A percentile compares a stretch with the other conserved stretches of the same genome.
phyloP scores from a whole-genome alignment of 2,329 filamentous ascomycete species.

The Neonectria punicea region DNA sequence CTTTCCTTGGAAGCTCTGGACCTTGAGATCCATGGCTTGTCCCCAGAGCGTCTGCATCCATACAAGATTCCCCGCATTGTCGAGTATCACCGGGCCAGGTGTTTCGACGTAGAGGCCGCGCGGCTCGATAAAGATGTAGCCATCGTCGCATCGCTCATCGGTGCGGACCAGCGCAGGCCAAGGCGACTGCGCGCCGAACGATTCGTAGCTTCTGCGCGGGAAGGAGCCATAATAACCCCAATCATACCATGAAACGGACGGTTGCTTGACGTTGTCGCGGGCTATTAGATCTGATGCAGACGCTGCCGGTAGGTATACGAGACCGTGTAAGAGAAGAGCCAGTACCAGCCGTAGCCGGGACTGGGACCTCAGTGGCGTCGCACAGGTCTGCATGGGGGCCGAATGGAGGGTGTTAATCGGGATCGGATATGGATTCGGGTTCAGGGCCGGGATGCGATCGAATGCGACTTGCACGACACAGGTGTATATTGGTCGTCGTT shows the following conservation, averaged over 20 bases:
- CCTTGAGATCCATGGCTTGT: constrained; percentile 42
- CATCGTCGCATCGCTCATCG: constrained; percentile 49
- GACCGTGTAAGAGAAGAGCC: constrained; percentile 2
- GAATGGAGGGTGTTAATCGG: background rate
- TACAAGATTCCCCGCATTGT: constrained; percentile 55
- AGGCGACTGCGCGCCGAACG: constrained; percentile 43
- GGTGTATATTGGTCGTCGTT: background rate
- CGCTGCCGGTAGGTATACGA: constrained; percentile 1
- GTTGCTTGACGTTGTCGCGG: background rate
- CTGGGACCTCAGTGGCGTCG: background rate
- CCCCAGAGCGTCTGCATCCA: constrained; percentile 53
- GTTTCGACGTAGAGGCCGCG: constrained; percentile 47
- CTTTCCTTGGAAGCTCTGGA: constrained; percentile 28
- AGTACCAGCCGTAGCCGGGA: constrained; percentile 12
- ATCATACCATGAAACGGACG: constrained; percentile 30
- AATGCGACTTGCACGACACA: background rate
- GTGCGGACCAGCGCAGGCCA: constrained; percentile 45
- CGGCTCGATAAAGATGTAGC: constrained; percentile 53
- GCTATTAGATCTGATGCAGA: constrained; percentile 7
- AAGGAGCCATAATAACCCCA: constrained; percentile 39
- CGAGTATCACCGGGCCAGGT: constrained; percentile 56
- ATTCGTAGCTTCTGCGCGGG: constrained; percentile 33
- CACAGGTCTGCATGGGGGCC: constrained; percentile 13
- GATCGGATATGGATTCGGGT: background rate
- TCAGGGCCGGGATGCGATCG: background rate